Evolutionary conservation across 257 asterid species (phyloP), one percentile per base, ranked within the genome.

Genomic region (Anisodus tanguticus): DNA sequence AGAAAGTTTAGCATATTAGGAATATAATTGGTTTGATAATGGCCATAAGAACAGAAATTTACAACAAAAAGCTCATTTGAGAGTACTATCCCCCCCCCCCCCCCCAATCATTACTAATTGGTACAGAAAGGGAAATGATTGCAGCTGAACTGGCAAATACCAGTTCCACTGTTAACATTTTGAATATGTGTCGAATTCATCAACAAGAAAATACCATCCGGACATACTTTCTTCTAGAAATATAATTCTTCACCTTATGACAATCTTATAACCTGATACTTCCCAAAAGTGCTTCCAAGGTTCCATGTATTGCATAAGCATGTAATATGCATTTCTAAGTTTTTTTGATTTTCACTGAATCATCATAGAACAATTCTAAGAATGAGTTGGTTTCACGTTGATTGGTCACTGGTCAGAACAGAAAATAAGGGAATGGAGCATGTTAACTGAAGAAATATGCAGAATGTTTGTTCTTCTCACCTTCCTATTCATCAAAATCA

Each of bases 121-220:
- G 58, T 9, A 9, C 39, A 71, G 41, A 72, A 31, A 31, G 35
- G 35, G 35, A 31, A 72, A 71, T 19, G 4, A 19, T n/a, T 72
- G 62, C 60, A 74, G 81, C 39, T 45, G 80, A 67, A 10, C 80
- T 45, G 16, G n/a, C 5, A 49, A 74, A 74, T 12, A 74, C 81
- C 43, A 49, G 62, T 19, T 47, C 81, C 8, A 74, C 41, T 19
- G 41, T 49, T 11, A 22, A 22, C 60, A 74, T 19, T 22, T 74
- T 49, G 22, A 74, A 74, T 47, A 47, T 19, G 43, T 49, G 43
- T 49, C 11, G 0, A 49, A 74, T 74, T 74, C 81, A 74, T 74
- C 78, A 69, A 22, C 11, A 49, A 49, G 35, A 49, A 16, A 74
- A 74, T 49, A 11, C 60, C 62, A 74, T 11, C 12, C 51, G 0